A percentile compares a stretch with the other conserved stretches of the same genome.
phyloP scores from a whole-genome alignment of 805 yeast species.

The Wickerhamomyces chambardii region DNA sequence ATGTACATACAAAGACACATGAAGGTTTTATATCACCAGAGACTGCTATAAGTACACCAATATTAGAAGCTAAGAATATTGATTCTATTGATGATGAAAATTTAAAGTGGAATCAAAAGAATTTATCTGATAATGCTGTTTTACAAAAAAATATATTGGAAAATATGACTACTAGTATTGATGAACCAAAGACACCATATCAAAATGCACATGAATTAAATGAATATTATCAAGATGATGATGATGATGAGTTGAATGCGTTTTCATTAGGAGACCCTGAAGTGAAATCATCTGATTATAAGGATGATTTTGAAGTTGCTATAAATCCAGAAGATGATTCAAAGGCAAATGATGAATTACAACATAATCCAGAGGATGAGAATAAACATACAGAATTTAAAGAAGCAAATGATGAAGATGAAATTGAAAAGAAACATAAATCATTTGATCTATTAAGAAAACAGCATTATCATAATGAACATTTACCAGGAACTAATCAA shows the following conservation, averaged over 20 bases:
- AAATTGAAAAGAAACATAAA: conserved; percentile 44
- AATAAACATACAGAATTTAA: too few species aligned
- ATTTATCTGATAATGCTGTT: conserved; percentile 49
- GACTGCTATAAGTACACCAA: conserved; percentile 2
- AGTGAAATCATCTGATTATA: conserved; percentile 22
- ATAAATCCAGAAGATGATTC: conserved; percentile 5
- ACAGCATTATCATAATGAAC: conserved; percentile 13
- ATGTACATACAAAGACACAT: conserved; percentile 13
- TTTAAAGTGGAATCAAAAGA: conserved; percentile 80
- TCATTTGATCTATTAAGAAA: conserved; percentile 17
- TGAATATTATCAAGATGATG: conserved; percentile 73
- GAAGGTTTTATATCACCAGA: conserved; percentile 7
- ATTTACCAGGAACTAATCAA: conserved; percentile 1
- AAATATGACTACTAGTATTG: conserved; percentile 50
- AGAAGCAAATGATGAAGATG: conserved; percentile 24
- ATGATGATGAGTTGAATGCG: conserved; percentile 35
- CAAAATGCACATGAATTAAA: conserved; percentile 79
- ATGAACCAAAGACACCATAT: conserved; percentile 94
- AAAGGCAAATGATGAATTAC: conserved; percentile 16
- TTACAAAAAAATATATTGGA: conserved; percentile 55
- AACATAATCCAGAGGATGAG: conserved; percentile 19
- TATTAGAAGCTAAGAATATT: too few species aligned
- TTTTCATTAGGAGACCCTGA: conserved; percentile 54
- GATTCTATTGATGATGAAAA: conserved; percentile 20
- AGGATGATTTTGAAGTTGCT: conserved; percentile 6